These are phyloP conservation scores for Gentiana macrophylla DNA, from an alignment of 257 asterid species.

Conservation along the genomic window DNA sequence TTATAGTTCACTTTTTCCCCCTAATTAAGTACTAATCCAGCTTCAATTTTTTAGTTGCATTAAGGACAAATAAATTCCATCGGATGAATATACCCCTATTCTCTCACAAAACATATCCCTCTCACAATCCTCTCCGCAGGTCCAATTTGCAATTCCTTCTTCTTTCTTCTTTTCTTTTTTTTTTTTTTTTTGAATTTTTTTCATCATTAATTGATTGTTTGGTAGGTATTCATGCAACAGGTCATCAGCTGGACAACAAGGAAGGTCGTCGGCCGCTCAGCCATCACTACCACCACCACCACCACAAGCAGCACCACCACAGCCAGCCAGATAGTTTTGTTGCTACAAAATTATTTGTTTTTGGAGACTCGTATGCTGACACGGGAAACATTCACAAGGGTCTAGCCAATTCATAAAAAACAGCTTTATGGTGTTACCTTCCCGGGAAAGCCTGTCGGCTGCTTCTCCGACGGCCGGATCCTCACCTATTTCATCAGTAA, in stretches of 20 bases:
- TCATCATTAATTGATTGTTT: neutral
- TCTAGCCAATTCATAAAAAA: constrained; percentile 48
- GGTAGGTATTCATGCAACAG: too few relatives aligned
- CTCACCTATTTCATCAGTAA: constrained; percentile 80
- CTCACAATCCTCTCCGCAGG: constrained; percentile 32
- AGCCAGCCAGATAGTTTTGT: constrained; percentile 8
- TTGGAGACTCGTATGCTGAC: constrained; percentile 90
- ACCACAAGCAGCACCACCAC: constrained; percentile 5
- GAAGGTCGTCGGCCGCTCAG: constrained; percentile 12
- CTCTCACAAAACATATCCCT: neutral
- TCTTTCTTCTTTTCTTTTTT: neutral
- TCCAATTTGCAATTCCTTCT: constrained; percentile 4
- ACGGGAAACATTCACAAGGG: constrained; percentile 64
- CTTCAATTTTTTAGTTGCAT: too few relatives aligned
- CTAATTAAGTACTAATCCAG: too few relatives aligned
- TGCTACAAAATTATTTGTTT: constrained; percentile 63
- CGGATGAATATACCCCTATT: too few relatives aligned
- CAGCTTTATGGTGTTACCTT: constrained; percentile 73
- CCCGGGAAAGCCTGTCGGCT: constrained; percentile 93
- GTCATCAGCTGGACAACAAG: constrained; percentile 14
- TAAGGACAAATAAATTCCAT: too few relatives aligned
- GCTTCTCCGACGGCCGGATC: constrained; percentile 84
- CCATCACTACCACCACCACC: constrained; percentile 7
- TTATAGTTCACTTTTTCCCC: too few relatives aligned
- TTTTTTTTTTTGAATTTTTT: neutral